phyloP scores from a whole-genome alignment of 108 stramenopile genomes.

The Skeletonema marinoi region DNA sequence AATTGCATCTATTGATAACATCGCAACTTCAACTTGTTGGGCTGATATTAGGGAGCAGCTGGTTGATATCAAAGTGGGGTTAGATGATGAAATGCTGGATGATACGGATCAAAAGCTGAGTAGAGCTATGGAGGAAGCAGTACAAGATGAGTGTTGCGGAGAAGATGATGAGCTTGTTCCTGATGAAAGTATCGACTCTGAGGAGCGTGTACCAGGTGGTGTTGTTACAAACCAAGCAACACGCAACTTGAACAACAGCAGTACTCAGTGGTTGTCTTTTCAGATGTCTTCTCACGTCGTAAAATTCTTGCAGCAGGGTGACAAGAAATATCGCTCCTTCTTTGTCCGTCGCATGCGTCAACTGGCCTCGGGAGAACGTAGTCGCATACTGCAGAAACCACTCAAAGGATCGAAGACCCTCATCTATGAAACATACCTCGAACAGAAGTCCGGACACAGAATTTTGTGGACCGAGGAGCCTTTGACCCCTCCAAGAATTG shows the following conservation, averaged over 20 bases:
- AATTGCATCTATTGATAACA: not conserved
- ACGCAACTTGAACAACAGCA: not conserved
- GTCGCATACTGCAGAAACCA: slow-evolving; percentile 47
- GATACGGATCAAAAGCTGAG: not conserved
- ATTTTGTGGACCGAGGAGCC: slow-evolving; percentile 57
- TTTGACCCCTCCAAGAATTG: not conserved
- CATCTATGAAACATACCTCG: slow-evolving; percentile 61
- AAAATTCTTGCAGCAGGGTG: slow-evolving; percentile 48
- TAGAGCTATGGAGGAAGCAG: not conserved
- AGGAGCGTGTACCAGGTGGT: not conserved
- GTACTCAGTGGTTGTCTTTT: not conserved
- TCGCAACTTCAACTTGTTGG: not conserved
- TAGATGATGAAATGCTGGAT: slow-evolving; percentile 7
- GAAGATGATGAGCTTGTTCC: not conserved
- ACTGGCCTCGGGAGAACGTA: slow-evolving; percentile 49
- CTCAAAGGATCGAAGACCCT: slow-evolving; percentile 48
- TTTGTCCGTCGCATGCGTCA: slow-evolving; percentile 51
- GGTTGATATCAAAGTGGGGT: slow-evolving; percentile 6
- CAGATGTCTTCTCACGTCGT: slow-evolving; percentile 33
- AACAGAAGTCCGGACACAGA: slow-evolving; percentile 52
- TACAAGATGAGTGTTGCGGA: not conserved
- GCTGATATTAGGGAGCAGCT: not conserved
- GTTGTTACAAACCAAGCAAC: not conserved
- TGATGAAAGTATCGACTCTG: not conserved
- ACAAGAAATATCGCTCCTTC: slow-evolving; percentile 43